Evolutionary conservation across 345 rosid genomes (phyloP), one percentile per base, ranked within the genome.

Genomic region (Brassica incana): DNA sequence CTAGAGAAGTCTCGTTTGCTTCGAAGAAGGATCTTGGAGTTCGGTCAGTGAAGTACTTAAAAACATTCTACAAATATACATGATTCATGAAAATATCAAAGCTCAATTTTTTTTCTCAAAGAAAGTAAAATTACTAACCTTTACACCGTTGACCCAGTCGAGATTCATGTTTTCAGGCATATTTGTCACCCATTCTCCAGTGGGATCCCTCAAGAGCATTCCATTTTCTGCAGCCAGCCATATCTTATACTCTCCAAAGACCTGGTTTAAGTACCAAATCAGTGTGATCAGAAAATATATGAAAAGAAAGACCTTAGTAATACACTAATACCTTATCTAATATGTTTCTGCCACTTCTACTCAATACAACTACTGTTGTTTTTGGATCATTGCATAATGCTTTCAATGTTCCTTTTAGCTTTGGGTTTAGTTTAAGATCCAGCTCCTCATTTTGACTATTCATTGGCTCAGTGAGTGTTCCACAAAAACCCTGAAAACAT

Each of bases 161-260:
- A 91, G 89, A 74, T 94, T 91, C 73, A 88, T 84, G 84, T 88
- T 92, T 79, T 92, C 92, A 1, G 97, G 97, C 92, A 91, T 88
- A 74, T 92, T 88, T 72, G 95, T 91, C 91, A 88, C 88, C 98
- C 98, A 94, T 14, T 85, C 84, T 74, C 97, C 97, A 43, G 71
- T 85, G 12, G 95, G 89, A 43, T 71, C 86, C 66, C 95, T 90
- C 70, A 91, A 48, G 80, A 94, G 92, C 98, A 89, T 90, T 71
- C 98, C 98, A 67, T 91, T 91, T 84, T 92, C 97, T 23, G 99
- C 99, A 71, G 94, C 97, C 85, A 94, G 67, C 97, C 97, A 94
- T 84, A 92, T 76, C 35, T 90, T 81, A 66, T 85, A 94, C 82
- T 85, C 92, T 29, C 80, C 84, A 81, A 92, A 94, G 82, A 86